phyloP scores from a whole-genome alignment of 176 grass and related monocot species.

The Pharus latifolius region DNA sequence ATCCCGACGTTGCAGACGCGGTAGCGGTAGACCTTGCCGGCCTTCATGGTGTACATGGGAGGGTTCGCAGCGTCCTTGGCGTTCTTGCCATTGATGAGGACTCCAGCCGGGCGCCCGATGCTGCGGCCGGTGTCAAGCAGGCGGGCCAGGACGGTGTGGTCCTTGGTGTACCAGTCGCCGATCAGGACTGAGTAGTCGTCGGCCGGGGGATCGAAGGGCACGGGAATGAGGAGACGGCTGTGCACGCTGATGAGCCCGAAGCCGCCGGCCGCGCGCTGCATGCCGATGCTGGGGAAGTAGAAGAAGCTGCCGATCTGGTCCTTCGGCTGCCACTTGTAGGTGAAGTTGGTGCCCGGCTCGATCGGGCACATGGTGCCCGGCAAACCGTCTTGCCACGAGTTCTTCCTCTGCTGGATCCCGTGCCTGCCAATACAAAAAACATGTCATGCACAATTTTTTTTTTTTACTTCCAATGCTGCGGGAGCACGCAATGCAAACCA shows the following conservation, averaged over 20 bases:
- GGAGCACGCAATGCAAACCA: conserved; percentile 25
- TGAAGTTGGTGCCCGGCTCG: conserved; percentile 67
- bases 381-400: conserved; percentile 85
- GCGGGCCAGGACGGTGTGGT: conserved; percentile 46
- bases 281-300: conserved; percentile 80
- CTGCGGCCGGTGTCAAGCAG: conserved; percentile 57
- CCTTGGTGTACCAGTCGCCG: conserved; percentile 86
- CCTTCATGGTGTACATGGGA: conserved; percentile 62
- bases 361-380: conserved; percentile 79
- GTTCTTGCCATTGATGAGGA: conserved; percentile 79
- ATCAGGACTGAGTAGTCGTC: conserved; percentile 51
- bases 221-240: conserved; percentile 80
- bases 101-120: conserved; percentile 49
- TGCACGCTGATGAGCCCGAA: conserved; percentile 69
- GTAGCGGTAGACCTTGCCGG: conserved; percentile 70
- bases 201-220: conserved; percentile 61
- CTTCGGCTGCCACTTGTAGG: conserved; percentile 84
- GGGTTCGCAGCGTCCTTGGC: conserved; percentile 42
- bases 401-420: conserved; percentile 90
- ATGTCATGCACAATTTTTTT: neutral
- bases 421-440: conserved; percentile 30
- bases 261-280: conserved; percentile 67
- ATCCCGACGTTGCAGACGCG: conserved; percentile 88
- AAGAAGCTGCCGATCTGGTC: conserved; percentile 96
- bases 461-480: too few relatives aligned